Base-by-base conservation (phyloP, 1,284 basidiomycete genomes). In the Moniliella sp. region DNA sequence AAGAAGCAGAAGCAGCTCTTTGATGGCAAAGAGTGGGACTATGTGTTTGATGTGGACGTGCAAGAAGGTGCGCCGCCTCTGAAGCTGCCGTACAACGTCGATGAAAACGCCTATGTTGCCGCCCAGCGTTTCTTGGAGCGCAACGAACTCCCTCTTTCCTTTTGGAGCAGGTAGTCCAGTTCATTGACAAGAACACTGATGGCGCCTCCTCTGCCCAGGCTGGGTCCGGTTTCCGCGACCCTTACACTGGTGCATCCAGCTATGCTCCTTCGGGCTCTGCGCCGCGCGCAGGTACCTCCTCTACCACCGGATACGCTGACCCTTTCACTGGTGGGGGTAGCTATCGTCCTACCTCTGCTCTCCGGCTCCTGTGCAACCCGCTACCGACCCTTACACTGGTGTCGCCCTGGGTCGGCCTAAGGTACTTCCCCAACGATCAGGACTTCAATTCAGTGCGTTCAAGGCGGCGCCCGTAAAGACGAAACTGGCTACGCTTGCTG, bases 31-130 rank as follows among this genome's bases (percentile, higher is more conserved):
- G 88, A 94, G 63, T 99, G 86, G 55, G 91, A 99, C 64, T 88
- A 93, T 51, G 88, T 99, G 5, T 97, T 97, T 51, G 86, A 94
- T 51, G 86, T 99, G 12, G 88, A 94, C 53, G 77, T 94, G 16
- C 70, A 81, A 43, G 88, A 94, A 43, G 88, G 83, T 4, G 74
- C 73, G 14, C 86, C 88, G 4, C 76, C 84, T 4, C 67, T 97
- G 42, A 94, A 94, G 57, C 69, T 99, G 18, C 86, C 88, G 0
- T 97, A 80, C 63, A 94, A 94, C 28, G 37, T 49, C 15, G 43
- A 32, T 28, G 88, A 99, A 45, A 94, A 94, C 59, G 77, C 88
- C 0, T 94, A 76, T 63, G 61, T 66, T 18, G 86, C 83, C 1
- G 91, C 91, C 0, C 78, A 88, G 56, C 71, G 72, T 17, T 99